Percentiles rank a stretch among this genome's conserved stretches.
Conservation (phyloP, 306 rosid species). For the Boehmeria nivea region DNA sequence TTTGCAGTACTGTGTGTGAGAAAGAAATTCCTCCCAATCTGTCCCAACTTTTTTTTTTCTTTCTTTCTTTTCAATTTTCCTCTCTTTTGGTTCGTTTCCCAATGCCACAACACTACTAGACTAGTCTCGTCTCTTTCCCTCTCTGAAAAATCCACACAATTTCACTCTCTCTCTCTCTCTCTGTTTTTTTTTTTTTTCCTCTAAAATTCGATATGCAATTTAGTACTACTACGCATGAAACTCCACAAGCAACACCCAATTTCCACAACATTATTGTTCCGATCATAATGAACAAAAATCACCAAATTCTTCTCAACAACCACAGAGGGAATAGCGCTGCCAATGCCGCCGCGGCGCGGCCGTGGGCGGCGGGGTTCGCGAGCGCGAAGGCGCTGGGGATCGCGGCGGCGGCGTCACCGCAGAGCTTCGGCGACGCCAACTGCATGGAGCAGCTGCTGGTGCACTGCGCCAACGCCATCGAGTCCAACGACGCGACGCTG, state of each 20-base stretch:
- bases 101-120: slow-evolving; percentile 23
- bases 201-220: slow-evolving; percentile 63
- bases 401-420: neutral
- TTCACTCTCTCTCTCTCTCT: no score
- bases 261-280: slow-evolving; percentile 6
- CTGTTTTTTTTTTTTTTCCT: neutral
- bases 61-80: neutral
- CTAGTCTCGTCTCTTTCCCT: slow-evolving; percentile 65
- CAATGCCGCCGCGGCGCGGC: slow-evolving; percentile 51
- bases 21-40: slow-evolving; percentile 17
- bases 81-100: slow-evolving; percentile 37
- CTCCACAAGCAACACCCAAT: slow-evolving; percentile 21
- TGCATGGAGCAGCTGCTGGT: slow-evolving; percentile 91
- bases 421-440: slow-evolving; percentile 59
- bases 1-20: slow-evolving; percentile 14
- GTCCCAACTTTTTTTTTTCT: neutral
- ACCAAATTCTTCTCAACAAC: slow-evolving; percentile 23
- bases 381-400: slow-evolving; percentile 42
- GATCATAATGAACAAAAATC: slow-evolving; percentile 58
- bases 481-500: slow-evolving; percentile 68
- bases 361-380: slow-evolving; percentile 60
- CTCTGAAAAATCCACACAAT: no score
- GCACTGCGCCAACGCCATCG: slow-evolving; percentile 87
- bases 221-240: slow-evolving; percentile 26
- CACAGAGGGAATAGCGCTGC: neutral